Percentiles rank a stretch among this genome's conserved stretches.
phyloP scores from a whole-genome alignment of 257 asterid genomes.

The Paraleonurus japonicus region DNA sequence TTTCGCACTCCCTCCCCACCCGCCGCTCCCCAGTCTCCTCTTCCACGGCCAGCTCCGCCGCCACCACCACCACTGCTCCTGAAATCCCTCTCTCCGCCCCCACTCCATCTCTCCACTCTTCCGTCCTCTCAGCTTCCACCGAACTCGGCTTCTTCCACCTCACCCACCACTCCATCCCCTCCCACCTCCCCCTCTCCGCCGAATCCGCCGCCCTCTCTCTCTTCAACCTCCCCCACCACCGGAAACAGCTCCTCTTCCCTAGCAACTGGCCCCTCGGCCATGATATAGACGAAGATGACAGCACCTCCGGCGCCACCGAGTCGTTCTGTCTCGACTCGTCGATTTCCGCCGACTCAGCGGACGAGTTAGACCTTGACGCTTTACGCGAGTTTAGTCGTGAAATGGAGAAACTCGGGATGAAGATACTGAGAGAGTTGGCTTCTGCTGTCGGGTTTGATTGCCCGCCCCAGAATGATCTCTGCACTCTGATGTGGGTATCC shows the following conservation, averaged over 20 bases:
- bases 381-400: slow-evolving; percentile 47
- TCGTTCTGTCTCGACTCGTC: slow-evolving; percentile 54
- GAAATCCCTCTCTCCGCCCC: slow-evolving; percentile 44
- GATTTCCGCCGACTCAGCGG: slow-evolving; percentile 32
- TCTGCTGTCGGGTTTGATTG: slow-evolving; percentile 49
- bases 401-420: slow-evolving; percentile 56
- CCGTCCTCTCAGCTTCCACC: slow-evolving; percentile 47
- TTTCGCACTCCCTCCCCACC: slow-evolving; percentile 43
- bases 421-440: slow-evolving; percentile 49
- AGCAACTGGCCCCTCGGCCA: slow-evolving; percentile 75
- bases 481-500: slow-evolving; percentile 64
- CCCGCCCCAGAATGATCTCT: slow-evolving; percentile 41
- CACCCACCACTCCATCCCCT: slow-evolving; percentile 47
- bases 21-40: slow-evolving; percentile 32
- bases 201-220: slow-evolving; percentile 40
- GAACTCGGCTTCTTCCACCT: slow-evolving; percentile 70
- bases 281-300: slow-evolving; percentile 31
- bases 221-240: slow-evolving; percentile 31
- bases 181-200: slow-evolving; percentile 44
- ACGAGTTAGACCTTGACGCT: slow-evolving; percentile 30
- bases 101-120: slow-evolving; percentile 35
- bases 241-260: slow-evolving; percentile 43
- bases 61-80: slow-evolving; percentile 37
- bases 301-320: slow-evolving; percentile 34
- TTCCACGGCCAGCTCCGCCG: slow-evolving; percentile 1